Percentiles rank a stretch among this genome's conserved stretches.
phyloP scores from a whole-genome alignment of 2,329 filamentous ascomycete genomes.

The Polytolypa hystricis region DNA sequence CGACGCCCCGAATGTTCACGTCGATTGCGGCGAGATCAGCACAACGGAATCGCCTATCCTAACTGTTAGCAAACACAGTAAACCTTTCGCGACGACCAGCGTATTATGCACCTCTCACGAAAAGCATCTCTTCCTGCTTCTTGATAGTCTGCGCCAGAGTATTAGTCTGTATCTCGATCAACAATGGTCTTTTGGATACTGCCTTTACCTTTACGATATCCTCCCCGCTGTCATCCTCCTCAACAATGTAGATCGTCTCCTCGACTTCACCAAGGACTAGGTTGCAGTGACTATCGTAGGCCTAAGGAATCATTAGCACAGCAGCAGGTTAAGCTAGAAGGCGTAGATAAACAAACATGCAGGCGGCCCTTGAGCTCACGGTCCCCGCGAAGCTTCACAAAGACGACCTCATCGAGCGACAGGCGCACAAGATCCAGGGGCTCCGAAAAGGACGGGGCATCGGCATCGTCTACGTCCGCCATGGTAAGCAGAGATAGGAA shows the following conservation, averaged over 20 bases:
- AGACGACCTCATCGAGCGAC: constrained; percentile 88
- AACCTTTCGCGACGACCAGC: background rate
- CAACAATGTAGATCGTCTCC: constrained; percentile 89
- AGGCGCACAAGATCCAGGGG: constrained; percentile 92
- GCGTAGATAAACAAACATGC: constrained; percentile 53
- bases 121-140: constrained; percentile 97
- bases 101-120: constrained; percentile 69
- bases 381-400: constrained; percentile 93
- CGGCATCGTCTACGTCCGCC: constrained; percentile 75
- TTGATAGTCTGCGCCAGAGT: constrained; percentile 62
- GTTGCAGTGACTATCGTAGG: constrained; percentile 98
- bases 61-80: background rate
- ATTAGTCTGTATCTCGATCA: no score
- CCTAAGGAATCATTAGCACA: constrained; percentile 42
- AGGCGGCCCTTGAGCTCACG: constrained; percentile 89
- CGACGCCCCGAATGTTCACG: no score
- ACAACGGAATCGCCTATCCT: constrained; percentile 58
- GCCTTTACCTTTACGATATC: constrained; percentile 56
- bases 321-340: background rate
- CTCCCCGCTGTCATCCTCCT: constrained; percentile 70
- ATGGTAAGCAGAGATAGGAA: constrained; percentile 6
- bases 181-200: background rate
- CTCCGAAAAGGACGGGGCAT: constrained; percentile 62
- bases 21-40: constrained; percentile 54
- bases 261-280: constrained; percentile 91